Evolutionary conservation across 805 yeast species (phyloP), one percentile per base, ranked within the genome.

Genomic region (Lachancea kluyveri): DNA sequence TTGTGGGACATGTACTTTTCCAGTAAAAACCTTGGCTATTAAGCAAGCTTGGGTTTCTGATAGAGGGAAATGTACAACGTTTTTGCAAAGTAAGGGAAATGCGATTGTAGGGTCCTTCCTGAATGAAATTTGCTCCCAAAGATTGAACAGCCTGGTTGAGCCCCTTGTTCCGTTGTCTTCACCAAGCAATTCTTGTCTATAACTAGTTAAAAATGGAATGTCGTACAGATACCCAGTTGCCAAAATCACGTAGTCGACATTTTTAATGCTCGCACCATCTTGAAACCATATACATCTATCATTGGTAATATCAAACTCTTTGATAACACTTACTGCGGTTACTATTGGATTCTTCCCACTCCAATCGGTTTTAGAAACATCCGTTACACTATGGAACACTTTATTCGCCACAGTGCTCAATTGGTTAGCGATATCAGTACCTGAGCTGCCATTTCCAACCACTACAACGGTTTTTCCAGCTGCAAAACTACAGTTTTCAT

Each of bases 31-130:
- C 36, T 86, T 64, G 3, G 82, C 72, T 18, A 82, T 60, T 47
- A 77, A 68, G 6, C 77, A 64, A 1, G 81, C 85, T 49, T 83
- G 92, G 29, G 72, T 60, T 45, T 72, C 77, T 10, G 80, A 69
- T 1, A 71, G 58, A 31, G 83, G 65, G 39, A 78, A 76, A 5
- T 86, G 83, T 1, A 79, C 58, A 4, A 76, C 74, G 40, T 72
- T 70, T 23, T 74, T 63, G 2, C 83, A 80, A 10, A 78, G 56
- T 1, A 82, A 79, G 21, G 80, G 66, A 20, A 81, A 65, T 0
- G 77, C 75, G 19, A 85, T 46, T 1, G 82, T 71, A 0, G 87
- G 85, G 41, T 80, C 82, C 11, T 64, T 57, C 17, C 64, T 60
- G 42, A 72, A 70, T 28, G 79, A 59, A 9, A 76, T 59, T 43